These are phyloP conservation scores for Lentinula sp. DNA, from an alignment of 768 basidiomycete genomes.

Conservation along the genomic window DNA sequence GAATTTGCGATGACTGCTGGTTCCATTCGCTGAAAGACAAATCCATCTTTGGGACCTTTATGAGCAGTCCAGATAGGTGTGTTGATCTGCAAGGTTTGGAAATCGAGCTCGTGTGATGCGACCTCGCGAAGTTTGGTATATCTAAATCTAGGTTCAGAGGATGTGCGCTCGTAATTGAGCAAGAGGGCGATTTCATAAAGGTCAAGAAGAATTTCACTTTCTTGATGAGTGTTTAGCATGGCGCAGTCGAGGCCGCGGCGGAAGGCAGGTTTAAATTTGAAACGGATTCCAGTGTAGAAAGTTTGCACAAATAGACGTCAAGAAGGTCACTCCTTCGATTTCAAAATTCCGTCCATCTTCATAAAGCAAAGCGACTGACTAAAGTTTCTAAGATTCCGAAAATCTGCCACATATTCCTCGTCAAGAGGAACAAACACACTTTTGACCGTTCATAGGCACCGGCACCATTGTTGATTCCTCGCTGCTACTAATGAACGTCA, in stretches of 20 bases:
- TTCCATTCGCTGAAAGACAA: constrained; percentile 9
- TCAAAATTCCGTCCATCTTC: too few species aligned
- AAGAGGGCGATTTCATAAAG: constrained; percentile 18
- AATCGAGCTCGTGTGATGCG: not conserved
- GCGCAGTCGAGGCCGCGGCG: not conserved
- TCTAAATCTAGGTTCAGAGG: constrained; percentile 14
- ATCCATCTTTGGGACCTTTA: constrained; percentile 7
- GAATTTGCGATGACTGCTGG: not conserved
- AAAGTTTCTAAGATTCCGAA: too few species aligned
- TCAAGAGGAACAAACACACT: too few species aligned
- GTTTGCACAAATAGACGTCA: not conserved
- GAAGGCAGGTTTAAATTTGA: too few species aligned
- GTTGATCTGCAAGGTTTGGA: not conserved
- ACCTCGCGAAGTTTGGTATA: constrained; percentile 13
- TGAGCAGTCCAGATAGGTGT: not conserved
- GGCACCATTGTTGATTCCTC: too few species aligned
- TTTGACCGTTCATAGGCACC: too few species aligned
- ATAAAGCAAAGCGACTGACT: too few species aligned
- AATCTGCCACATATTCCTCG: too few species aligned
- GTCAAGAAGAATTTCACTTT: not conserved
- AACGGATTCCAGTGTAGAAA: too few species aligned
- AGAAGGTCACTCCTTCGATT: not conserved
- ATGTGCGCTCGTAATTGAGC: not conserved
- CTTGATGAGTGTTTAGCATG: not conserved
- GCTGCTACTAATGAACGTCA: too few species aligned